phyloP scores from a whole-genome alignment of 1,139 yeast genomes.

The Hanseniaspora sp. region DNA sequence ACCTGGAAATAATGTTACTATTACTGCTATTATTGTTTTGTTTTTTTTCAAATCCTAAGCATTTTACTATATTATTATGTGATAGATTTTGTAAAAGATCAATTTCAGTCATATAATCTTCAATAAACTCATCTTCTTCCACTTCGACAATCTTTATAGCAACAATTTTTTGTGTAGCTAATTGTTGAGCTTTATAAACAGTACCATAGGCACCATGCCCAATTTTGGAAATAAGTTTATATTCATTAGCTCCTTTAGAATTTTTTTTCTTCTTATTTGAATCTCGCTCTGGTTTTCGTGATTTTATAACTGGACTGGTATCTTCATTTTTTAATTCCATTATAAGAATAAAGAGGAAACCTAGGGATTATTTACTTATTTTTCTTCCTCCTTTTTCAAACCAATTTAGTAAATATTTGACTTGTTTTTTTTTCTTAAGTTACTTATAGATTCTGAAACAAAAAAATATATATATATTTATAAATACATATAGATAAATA shows the following conservation, averaged over 20 bases:
- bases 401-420: no score
- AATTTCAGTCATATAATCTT: conserved; percentile 67
- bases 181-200: conserved; percentile 59
- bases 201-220: conserved; percentile 77
- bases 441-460: no score
- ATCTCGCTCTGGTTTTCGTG: neutral
- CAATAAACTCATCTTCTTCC: conserved; percentile 41
- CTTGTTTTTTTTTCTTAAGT: no score
- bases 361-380: no score
- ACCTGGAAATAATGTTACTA: neutral
- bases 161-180: conserved; percentile 53
- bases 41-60: conserved; percentile 76
- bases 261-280: neutral
- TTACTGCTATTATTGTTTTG: conserved; percentile 21
- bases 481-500: no score
- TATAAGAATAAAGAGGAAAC: neutral
- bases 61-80: conserved; percentile 79
- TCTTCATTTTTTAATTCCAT: neutral
- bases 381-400: no score
- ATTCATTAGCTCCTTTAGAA: conserved; percentile 1
- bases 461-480: no score
- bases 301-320: neutral
- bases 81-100: conserved; percentile 69
- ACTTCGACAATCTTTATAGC: conserved; percentile 78
- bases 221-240: conserved; percentile 10